Evolutionary conservation across 1,139 yeast species (phyloP).

Genomic region (Dujonia santamariae): DNA sequence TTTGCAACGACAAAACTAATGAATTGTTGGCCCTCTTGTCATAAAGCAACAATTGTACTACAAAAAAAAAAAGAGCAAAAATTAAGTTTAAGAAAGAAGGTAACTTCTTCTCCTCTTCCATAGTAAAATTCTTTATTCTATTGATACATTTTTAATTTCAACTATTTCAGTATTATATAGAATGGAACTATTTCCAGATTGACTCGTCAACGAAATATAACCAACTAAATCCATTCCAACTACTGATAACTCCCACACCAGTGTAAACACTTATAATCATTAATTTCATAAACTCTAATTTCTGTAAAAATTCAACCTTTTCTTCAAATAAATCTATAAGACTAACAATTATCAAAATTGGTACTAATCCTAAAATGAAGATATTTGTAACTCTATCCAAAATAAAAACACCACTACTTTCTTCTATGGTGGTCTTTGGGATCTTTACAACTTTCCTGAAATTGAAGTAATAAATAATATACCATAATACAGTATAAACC

Average conservation of each 20-base stretch:
- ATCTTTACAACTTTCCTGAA: constrained; percentile 64
- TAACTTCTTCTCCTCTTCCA: no score
- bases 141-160: no score
- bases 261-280: constrained; percentile 87
- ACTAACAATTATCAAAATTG: constrained; percentile 56
- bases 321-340: constrained; percentile 55
- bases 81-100: no score
- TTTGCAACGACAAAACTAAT: no score
- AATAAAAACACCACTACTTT: constrained; percentile 39
- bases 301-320: constrained; percentile 46
- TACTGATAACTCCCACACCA: constrained; percentile 75
- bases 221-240: constrained; percentile 92
- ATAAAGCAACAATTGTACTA: no score
- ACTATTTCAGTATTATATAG: no score
- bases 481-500: constrained; percentile 83
- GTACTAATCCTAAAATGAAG: constrained; percentile 66
- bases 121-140: no score
- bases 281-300: constrained; percentile 69
- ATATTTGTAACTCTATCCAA: constrained; percentile 69
- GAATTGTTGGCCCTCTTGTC: no score
- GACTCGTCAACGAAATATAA: constrained; percentile 75
- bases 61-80: no score
- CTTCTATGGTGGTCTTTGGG: constrained; percentile 45
- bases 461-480: constrained; percentile 69
- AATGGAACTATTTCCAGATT: constrained; percentile 49